Conservation (phyloP, 805 yeast genomes). For the Wickerhamiella slavikovae region DNA sequence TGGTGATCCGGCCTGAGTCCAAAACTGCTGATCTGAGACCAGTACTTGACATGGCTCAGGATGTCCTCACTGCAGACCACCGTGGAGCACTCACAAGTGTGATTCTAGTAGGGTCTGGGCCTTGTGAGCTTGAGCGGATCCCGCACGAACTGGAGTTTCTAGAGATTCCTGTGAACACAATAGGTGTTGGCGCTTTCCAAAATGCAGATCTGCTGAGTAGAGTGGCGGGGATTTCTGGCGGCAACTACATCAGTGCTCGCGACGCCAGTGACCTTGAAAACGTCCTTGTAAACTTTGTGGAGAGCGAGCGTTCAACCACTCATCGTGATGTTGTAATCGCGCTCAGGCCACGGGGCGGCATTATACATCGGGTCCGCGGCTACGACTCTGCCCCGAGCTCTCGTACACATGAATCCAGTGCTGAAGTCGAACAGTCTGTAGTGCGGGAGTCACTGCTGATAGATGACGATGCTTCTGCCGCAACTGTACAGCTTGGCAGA, state of each 20-base stretch:
- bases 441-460: too few species aligned
- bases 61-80: too few species aligned
- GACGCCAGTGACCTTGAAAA: not conserved
- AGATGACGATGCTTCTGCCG: too few species aligned
- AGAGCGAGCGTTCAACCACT: constrained; percentile 2
- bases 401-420: too few species aligned
- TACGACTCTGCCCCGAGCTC: not conserved
- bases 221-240: constrained; percentile 1
- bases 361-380: constrained; percentile 1
- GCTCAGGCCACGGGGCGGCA: constrained; percentile 2
- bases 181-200: constrained; percentile 1
- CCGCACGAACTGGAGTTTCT: not conserved
- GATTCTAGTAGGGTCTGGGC: too few species aligned
- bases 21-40: too few species aligned
- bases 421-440: too few species aligned
- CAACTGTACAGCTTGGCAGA: constrained; percentile 2
- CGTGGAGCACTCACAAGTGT: too few species aligned
- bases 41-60: too few species aligned
- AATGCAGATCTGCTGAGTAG: not conserved
- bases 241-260: constrained; percentile 1
- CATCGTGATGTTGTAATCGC: constrained; percentile 1
- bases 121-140: not conserved
- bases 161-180: constrained; percentile 1
- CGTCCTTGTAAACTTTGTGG: constrained; percentile 1
- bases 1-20: too few species aligned